Evolutionary conservation across 2,329 filamentous ascomycete species (phyloP), one percentile per base, ranked within the genome.

Genomic region (Diaporthe ampelina): DNA sequence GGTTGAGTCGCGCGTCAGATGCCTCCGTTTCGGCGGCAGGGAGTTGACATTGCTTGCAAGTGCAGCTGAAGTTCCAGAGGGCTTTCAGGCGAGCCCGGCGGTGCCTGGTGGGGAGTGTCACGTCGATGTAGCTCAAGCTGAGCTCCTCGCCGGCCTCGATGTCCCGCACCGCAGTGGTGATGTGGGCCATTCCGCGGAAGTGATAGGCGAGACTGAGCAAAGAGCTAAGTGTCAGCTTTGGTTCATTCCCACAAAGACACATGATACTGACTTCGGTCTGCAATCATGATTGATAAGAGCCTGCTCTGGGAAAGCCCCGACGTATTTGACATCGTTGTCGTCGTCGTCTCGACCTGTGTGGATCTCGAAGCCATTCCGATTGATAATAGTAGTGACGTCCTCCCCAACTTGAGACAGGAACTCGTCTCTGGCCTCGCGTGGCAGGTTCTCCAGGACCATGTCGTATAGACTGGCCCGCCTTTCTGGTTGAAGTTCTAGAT

Each of bases 241-340:
- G 8, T 9, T 50, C 45, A 5, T 21, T 2, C 1, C 2, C 9
- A n/a, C 73, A 80, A 77, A 72, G 67, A 84, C 83, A 61, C 82
- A 82, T 76, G 83, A 85, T 24, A 80, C 81, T 52, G 80, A 81
- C 76, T 85, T 85, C 29, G 84, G 84, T n/a, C 80, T 80, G 73
- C 84, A 85, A 72, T 83, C 84, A 75, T 86, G 84, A 73, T 86
- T 86, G 72, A 86, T 78, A 3, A 83, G 79, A 52, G 84, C 69
- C 26, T 59, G 52, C n/a, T 40, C 7, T 17, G 56, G 69, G 45
- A 40, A 61, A 29, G 43, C 43, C 2, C 26, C 69, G 17, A 50
- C 56, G 48, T 52, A 48, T 50, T 40, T 52, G 43, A 61, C 21
- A 17, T 21, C 21, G 29, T 59, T 29, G 26, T 61, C 57, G 29